A percentile compares a stretch with the other conserved stretches of the same genome.
Evolutionary conservation across 2,329 filamentous ascomycete species (phyloP).

Genomic region (Diaporthe caulivora): DNA sequence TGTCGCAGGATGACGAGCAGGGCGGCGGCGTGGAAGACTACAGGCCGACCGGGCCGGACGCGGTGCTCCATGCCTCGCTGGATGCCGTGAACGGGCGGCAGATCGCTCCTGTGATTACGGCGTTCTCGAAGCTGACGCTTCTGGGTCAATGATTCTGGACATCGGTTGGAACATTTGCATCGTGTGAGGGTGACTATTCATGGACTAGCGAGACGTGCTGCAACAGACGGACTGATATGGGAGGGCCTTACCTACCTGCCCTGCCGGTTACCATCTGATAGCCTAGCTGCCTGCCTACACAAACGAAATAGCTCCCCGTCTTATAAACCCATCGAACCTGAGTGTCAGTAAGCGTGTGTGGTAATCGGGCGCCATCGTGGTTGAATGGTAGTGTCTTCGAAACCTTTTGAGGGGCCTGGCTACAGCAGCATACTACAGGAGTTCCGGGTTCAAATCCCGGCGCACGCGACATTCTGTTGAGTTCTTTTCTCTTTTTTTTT

Average conservation of each 20-base stretch:
- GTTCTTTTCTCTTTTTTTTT: not conserved
- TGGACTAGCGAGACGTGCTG: not conserved
- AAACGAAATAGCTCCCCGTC: not conserved
- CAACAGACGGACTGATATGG: too few species aligned
- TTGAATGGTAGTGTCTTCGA: conserved; percentile 16
- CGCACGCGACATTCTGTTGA: not conserved
- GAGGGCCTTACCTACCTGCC: too few species aligned
- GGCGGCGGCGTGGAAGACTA: conserved; percentile 45
- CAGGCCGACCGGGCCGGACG: conserved; percentile 61
- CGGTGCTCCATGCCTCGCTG: conserved; percentile 64
- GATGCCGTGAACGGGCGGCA: conserved; percentile 59
- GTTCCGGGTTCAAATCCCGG: conserved; percentile 12
- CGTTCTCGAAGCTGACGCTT: conserved; percentile 63
- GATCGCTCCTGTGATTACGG: conserved; percentile 62
- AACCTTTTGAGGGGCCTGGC: conserved; percentile 21
- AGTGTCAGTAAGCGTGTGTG: not conserved
- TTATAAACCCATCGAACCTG: not conserved
- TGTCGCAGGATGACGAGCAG: conserved; percentile 42
- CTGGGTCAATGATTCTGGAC: conserved; percentile 54
- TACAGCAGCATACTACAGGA: not conserved
- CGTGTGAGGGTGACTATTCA: not conserved
- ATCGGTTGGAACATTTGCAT: not conserved
- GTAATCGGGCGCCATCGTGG: conserved; percentile 15
- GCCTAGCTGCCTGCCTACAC: not conserved
- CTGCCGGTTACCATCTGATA: not conserved